These are phyloP conservation scores for Starmerella sp. DNA, from an alignment of 805 yeast genomes.

Conservation along the genomic window DNA sequence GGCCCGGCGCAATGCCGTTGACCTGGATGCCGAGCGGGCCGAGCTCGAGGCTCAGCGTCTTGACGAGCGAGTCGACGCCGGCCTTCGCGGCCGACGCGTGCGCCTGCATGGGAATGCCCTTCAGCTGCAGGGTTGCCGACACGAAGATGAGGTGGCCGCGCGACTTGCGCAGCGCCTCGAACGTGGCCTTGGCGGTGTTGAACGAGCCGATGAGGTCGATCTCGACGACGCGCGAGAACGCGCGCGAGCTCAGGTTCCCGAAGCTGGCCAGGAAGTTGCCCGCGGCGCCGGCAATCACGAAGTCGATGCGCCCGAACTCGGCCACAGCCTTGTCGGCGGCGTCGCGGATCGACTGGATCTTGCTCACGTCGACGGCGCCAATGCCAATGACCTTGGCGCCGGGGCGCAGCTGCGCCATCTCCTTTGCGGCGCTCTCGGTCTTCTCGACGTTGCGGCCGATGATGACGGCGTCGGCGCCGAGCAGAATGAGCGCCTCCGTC, in stretches of 20 bases:
- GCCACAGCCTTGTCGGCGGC: slow-evolving; percentile 60
- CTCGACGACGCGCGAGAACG: slow-evolving; percentile 75
- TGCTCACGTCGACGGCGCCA: slow-evolving; percentile 70
- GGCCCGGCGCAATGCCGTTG: slow-evolving; percentile 87
- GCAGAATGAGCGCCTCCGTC: slow-evolving; percentile 64
- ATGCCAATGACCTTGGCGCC: slow-evolving; percentile 61
- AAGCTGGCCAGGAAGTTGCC: slow-evolving; percentile 82
- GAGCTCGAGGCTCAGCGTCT: slow-evolving; percentile 76
- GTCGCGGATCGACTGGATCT: slow-evolving; percentile 41
- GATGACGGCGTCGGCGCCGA: slow-evolving; percentile 83
- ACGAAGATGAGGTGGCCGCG: slow-evolving; percentile 70
- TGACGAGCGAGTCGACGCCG: slow-evolving; percentile 79
- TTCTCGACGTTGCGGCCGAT: slow-evolving; percentile 65
- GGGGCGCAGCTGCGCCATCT: slow-evolving; percentile 44
- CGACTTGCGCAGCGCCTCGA: slow-evolving; percentile 48
- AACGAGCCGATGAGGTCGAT: slow-evolving; percentile 83
- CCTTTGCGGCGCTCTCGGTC: slow-evolving; percentile 57
- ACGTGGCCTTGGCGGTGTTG: slow-evolving; percentile 79
- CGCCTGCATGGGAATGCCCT: slow-evolving; percentile 77
- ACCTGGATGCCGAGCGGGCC: slow-evolving; percentile 81
- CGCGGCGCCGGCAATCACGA: slow-evolving; percentile 89
- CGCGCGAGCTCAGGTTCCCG: slow-evolving; percentile 67
- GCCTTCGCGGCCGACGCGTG: slow-evolving; percentile 96
- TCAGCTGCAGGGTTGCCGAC: slow-evolving; percentile 80
- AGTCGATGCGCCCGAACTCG: slow-evolving; percentile 69